Base-by-base conservation (phyloP, 1,284 basidiomycete genomes). In the Athelia sp. region DNA sequence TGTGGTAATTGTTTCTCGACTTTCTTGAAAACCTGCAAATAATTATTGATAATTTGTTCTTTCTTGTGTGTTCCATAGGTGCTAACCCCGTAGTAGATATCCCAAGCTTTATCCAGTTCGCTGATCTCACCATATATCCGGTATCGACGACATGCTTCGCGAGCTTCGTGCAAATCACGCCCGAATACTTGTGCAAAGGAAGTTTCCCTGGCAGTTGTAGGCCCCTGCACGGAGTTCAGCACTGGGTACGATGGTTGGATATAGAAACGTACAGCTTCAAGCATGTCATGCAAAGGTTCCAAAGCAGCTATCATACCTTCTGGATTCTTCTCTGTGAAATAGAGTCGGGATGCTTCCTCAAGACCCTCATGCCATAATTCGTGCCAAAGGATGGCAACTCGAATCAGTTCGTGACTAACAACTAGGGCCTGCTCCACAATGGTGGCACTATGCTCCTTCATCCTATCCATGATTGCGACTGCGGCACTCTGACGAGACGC, bases 311-410 rank as follows among this genome's bases (percentile, higher is more conserved):
- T 98, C 97, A 99, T 99, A 15, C 90, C 97, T 57, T 95, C 92
- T n/a, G 96, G 89, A 66, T 99, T 98, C 65, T 94, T 93, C 61
- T 99, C 97, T 17, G 93, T 97, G 73, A 96, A 99, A 73, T 96
- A 99, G 46, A 96, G 75, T 47, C 97, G 82, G 11, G 95, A 98
- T 2, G 97, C 97, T 68, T 99, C 97, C 70, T 99, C 97, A 19
- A 99, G 75, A 13, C 93, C 95, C 72, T 99, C 97, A 62, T 98
- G 94, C 97, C 97, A 99, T 61, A 97, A 78, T 67, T 99, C 97
- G 62, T 99, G 95, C 97, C 97, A 99, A 17, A 99, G 74, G 54
- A 99, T 99, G 2, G 97, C 97, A 3, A 98, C 93, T 14, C 97
- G 87, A 57, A 99, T 98, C 24, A 99, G 81, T 66, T 99, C 97